phyloP scores from a whole-genome alignment of 2,329 filamentous ascomycete genomes.

The Curvularia verruculosa region DNA sequence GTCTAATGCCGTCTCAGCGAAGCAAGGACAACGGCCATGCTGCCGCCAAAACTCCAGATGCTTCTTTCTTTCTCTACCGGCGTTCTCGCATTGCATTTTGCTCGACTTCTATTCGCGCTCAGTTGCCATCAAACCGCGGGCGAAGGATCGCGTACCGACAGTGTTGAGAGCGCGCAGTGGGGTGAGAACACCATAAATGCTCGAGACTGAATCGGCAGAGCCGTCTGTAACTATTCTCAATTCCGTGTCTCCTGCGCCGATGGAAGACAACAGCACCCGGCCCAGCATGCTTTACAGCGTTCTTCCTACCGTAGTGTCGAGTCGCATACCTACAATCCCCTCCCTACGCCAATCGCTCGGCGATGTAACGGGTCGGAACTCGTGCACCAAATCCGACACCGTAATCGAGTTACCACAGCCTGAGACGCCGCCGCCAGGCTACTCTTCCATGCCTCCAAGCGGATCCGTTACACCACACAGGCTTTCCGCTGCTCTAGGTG shows the following conservation, averaged over 20 bases:
- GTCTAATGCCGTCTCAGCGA: slow-evolving; percentile 20
- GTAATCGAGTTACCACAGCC: slow-evolving; percentile 29
- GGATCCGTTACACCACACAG: slow-evolving; percentile 28
- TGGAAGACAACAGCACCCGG: slow-evolving; percentile 16
- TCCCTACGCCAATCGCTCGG: slow-evolving; percentile 53
- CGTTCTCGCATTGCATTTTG: neutral
- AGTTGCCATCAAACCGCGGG: neutral
- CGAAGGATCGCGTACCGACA: neutral
- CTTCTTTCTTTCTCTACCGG: slow-evolving; percentile 1
- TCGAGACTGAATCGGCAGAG: slow-evolving; percentile 3
- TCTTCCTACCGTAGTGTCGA: slow-evolving; percentile 60
- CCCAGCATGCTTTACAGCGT: slow-evolving; percentile 60
- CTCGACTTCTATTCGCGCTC: slow-evolving; percentile 4
- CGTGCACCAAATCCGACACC: slow-evolving; percentile 24
- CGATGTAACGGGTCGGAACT: slow-evolving; percentile 30
- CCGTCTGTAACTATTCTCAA: slow-evolving; percentile 13
- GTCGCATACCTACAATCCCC: slow-evolving; percentile 58
- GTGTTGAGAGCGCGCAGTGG: neutral
- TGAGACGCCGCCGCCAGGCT: slow-evolving; percentile 48
- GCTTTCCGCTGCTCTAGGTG: slow-evolving; percentile 23
- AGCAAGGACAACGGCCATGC: slow-evolving; percentile 22
- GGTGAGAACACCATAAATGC: slow-evolving; percentile 26
- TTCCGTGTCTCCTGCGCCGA: slow-evolving; percentile 14
- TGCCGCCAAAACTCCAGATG: slow-evolving; percentile 3
- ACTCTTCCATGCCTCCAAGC: slow-evolving; percentile 37